Percentiles rank a stretch among this genome's conserved stretches.
phyloP scores from a whole-genome alignment of 768 basidiomycete genomes.

The Heimioporus sp. region DNA sequence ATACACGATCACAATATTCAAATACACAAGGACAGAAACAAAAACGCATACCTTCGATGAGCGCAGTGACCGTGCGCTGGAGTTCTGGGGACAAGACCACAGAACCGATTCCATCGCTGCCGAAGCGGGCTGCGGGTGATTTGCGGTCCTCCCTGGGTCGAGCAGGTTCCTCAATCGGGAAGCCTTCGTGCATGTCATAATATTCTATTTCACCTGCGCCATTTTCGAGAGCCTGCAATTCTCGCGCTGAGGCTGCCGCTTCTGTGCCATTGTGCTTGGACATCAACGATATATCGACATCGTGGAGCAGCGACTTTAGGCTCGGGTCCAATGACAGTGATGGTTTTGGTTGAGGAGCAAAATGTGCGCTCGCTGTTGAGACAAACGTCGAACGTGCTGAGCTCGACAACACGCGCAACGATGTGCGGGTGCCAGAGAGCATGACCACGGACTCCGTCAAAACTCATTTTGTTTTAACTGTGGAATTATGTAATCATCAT shows the following conservation, averaged over 20 bases:
- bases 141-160: slow-evolving; percentile 45
- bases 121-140: slow-evolving; percentile 82
- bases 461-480: background rate
- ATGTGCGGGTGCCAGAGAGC: slow-evolving; percentile 22
- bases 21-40: slow-evolving; percentile 3
- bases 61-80: slow-evolving; percentile 55
- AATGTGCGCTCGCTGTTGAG: slow-evolving; percentile 29
- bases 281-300: slow-evolving; percentile 63
- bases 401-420: slow-evolving; percentile 24
- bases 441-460: slow-evolving; percentile 8
- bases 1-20: slow-evolving; percentile 7
- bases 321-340: slow-evolving; percentile 66
- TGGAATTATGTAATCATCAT: slow-evolving; percentile 20
- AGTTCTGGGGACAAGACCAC: slow-evolving; percentile 75
- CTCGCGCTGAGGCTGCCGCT: slow-evolving; percentile 35
- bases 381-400: slow-evolving; percentile 29
- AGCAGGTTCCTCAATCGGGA: slow-evolving; percentile 22
- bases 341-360: slow-evolving; percentile 49
- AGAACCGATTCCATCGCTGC: slow-evolving; percentile 68
- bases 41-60: slow-evolving; percentile 59
- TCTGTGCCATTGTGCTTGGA: slow-evolving; percentile 33
- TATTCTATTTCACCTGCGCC: slow-evolving; percentile 31
- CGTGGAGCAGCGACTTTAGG: slow-evolving; percentile 57
- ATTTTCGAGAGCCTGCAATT: slow-evolving; percentile 52
- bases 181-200: slow-evolving; percentile 35